Percentiles rank a stretch among this genome's conserved stretches.
phyloP scores from a whole-genome alignment of 2,329 filamentous ascomycete genomes.

The Ascochyta fabae region DNA sequence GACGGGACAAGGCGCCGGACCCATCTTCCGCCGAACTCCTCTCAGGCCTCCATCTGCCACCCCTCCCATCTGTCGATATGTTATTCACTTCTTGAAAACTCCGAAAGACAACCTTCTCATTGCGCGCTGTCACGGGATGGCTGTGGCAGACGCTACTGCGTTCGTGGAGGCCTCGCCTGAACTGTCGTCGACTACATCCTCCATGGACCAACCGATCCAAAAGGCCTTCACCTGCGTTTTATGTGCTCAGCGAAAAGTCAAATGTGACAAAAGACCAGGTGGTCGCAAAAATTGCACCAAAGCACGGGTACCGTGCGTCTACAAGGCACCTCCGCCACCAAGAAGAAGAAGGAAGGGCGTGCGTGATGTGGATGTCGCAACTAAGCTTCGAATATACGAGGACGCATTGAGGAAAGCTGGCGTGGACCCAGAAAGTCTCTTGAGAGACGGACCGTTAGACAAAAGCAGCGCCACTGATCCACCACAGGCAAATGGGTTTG shows the following conservation, averaged over 20 bases:
- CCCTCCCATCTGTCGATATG: too few species aligned
- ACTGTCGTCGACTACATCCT: background rate
- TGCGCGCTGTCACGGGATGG: background rate
- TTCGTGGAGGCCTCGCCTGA: background rate
- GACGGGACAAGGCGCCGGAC: background rate
- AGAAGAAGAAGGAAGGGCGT: constrained; percentile 36
- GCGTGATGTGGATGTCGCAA: constrained; percentile 32
- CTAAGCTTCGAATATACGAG: constrained; percentile 41
- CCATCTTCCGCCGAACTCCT: background rate
- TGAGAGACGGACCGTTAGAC: constrained; percentile 19
- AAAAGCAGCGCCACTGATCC: background rate
- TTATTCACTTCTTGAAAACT: too few species aligned
- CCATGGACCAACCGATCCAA: constrained; percentile 7
- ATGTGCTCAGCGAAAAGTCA: constrained; percentile 45
- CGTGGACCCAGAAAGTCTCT: constrained; percentile 34
- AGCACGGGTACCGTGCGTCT: constrained; percentile 39
- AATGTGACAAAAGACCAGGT: constrained; percentile 38
- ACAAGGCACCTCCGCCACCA: constrained; percentile 43
- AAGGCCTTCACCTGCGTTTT: constrained; percentile 45
- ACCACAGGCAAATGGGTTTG: background rate
- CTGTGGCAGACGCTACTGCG: background rate
- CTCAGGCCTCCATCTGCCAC: background rate
- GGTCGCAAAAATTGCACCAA: constrained; percentile 43
- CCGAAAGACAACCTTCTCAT: background rate
- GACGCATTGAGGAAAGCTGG: constrained; percentile 37